A percentile compares a stretch with the other conserved stretches of the same genome.
Conservation (phyloP, 2,329 filamentous ascomycete species). For the Blastomyces gilchristii region DNA sequence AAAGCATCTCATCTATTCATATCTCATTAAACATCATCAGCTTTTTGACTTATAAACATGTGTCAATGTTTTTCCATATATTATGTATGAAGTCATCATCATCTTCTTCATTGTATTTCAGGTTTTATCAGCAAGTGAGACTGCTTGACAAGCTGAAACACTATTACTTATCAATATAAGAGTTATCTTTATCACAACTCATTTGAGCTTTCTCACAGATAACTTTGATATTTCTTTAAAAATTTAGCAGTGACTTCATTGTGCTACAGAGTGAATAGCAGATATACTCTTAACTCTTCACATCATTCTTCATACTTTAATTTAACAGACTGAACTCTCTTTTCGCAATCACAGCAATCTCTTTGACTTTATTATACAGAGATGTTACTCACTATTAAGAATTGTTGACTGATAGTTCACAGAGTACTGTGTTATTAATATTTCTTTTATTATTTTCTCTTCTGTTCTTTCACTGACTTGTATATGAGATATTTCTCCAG, state of each 20-base stretch:
- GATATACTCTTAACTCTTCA: conserved; percentile 13
- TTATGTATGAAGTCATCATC: conserved; percentile 16
- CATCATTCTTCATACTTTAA: no score
- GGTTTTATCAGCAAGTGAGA: conserved; percentile 10
- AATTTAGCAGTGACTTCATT: conserved; percentile 16
- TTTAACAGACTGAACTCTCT: conserved; percentile 11
- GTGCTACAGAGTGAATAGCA: conserved; percentile 18
- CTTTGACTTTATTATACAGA: conserved; percentile 17
- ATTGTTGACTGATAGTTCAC: conserved; percentile 10
- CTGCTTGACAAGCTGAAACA: conserved; percentile 14
- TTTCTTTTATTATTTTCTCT: conserved; percentile 17
- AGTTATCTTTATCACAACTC: conserved; percentile 16
- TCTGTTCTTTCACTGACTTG: conserved; percentile 16
- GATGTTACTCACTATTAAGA: not conserved
- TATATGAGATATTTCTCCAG: conserved; percentile 22
- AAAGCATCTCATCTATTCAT: conserved; percentile 20
- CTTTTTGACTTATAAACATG: conserved; percentile 16
- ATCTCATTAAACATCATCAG: conserved; percentile 16
- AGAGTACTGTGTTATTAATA: conserved; percentile 15
- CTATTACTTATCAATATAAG: conserved; percentile 20
- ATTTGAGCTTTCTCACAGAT: conserved; percentile 14
- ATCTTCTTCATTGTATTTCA: conserved; percentile 16
- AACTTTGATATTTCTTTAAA: conserved; percentile 15
- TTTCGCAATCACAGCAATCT: conserved; percentile 13
- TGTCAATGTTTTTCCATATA: conserved; percentile 13